Base-by-base conservation (phyloP, 768 basidiomycete species). In the Amanita exitialis region DNA sequence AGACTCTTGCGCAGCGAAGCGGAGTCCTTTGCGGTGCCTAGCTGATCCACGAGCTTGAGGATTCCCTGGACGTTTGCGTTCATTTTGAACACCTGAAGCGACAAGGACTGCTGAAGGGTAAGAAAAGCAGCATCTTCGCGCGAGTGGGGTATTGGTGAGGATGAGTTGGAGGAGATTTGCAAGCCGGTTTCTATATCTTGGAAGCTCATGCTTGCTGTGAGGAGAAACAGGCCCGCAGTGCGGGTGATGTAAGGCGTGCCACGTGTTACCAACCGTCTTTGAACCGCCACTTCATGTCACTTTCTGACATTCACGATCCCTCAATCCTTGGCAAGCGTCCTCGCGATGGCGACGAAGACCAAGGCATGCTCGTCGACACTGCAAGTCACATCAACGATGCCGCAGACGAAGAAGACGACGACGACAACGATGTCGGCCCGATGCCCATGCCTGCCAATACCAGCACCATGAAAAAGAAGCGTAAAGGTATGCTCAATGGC, bases 41-140 rank as follows among this genome's bases (percentile, higher is more conserved):
- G 78, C 65, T 94, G 89, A 62, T 98, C 93, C n/a, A 98, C 90
- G n/a, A 93, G 76, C 67, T 90, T 90, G 59, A 91, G 66, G 44
- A 99, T 94, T 13, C 90, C 95, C 61, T 95, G 90, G 2, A 97
- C 92, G 67, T 99, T 99, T 53, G 90, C 80, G 60, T 95, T 94
- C 72, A 98, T 92, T 79, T 98, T 98, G 84, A 98, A 97, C 52
- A 95, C 90, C 65, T 98, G 94, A 5, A 98, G 75, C 1, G 86
- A 86, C 53, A 92, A 67, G 12, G 89, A 89, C 3, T 79, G 81
- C 62, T 92, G 91, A 13, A 94, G 70, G 28, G 72, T 74, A 8
- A 76, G 69, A 65, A 95, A 97, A 3, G 83, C 75, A 6, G 79
- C 75, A 66, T 93, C 90, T 62, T 88, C 82, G 37, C 53, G 74